Evolutionary conservation across 1,139 yeast genomes (phyloP), one percentile per base, ranked within the genome.

Genomic region (Hyphopichia fennica): DNA sequence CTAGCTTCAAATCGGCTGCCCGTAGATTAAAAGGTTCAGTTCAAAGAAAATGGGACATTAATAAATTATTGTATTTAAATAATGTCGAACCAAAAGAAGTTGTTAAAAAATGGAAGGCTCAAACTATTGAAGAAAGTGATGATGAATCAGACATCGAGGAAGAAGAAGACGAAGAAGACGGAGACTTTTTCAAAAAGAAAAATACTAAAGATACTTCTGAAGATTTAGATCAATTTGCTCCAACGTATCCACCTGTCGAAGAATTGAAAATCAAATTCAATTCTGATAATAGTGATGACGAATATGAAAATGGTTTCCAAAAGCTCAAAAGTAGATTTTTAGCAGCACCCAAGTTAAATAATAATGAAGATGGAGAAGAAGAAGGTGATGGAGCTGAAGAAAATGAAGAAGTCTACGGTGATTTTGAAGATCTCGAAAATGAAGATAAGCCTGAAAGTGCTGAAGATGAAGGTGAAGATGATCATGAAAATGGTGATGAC

Each of bases 401-500:
- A 4, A 79, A 70, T 10, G 82, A 77, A 38, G 88, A 81, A 49
- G 63, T 78, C 0, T 82, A 77, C 54, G 95, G 93, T 39, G 96
- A 87, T 53, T 87, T 85, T 56, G 95, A 87, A 61, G 95, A 85
- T 60, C 69, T 84, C 40, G 95, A 86, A 60, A 78, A 61, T n/a
- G 71, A 61, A 4, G 72, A 58, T 8, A 60, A 52, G 5, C 10
- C 19, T 22, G 56, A 60, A 2, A 69, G 54, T 9, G 56, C 52
- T n/a, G 49, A 46, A 7, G 51, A 22, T 6, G 52, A 43, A 14
- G 44, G 46, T 25, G 32, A 17, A 55, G 59, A 52, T 13, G 57
- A 46, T n/a, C 53, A 51, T 19, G 59, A 14, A 6, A n/a, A 57
- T 3, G 66, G 52, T 14, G 77, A 66, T 39, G 81, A 79, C 25